These are phyloP conservation scores for Podospora conica DNA, from an alignment of 495 filamentous ascomycete genomes.

Conservation along the genomic window DNA sequence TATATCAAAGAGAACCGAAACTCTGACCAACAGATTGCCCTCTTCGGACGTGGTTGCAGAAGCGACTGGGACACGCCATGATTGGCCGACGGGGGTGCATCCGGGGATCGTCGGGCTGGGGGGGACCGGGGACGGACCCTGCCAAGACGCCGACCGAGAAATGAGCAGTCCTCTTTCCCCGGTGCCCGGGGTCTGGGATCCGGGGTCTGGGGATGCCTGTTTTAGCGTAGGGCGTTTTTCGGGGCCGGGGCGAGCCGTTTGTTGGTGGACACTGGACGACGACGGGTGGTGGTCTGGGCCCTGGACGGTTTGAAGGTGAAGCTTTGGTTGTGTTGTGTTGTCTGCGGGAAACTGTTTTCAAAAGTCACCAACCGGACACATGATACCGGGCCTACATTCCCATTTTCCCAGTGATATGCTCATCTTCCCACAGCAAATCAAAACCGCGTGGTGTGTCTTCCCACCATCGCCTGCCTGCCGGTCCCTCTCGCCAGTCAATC, in stretches of 20 bases:
- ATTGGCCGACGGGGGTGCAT: background rate
- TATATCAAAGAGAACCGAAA: background rate
- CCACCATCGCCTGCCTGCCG: background rate
- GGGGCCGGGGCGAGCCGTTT: background rate
- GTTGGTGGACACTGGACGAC: background rate
- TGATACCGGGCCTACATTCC: no score
- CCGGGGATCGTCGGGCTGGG: background rate
- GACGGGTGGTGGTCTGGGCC: background rate
- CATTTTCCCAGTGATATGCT: no score
- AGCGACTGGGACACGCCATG: background rate
- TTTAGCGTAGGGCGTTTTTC: background rate
- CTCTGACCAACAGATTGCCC: background rate
- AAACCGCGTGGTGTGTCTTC: no score
- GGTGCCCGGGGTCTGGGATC: background rate
- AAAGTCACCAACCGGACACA: no score
- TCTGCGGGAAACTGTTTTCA: no score
- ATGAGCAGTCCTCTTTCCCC: background rate
- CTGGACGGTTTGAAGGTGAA: no score
- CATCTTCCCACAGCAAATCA: no score
- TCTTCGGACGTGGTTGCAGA: background rate
- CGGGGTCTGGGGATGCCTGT: background rate
- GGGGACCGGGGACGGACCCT: no score
- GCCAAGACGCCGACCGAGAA: no score
- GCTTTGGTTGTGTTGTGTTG: no score
- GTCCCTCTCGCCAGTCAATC: background rate